A percentile compares a stretch with the other conserved stretches of the same genome.
Evolutionary conservation across 768 basidiomycete genomes (phyloP).

Genomic region (Plicaturopsis crispa): DNA sequence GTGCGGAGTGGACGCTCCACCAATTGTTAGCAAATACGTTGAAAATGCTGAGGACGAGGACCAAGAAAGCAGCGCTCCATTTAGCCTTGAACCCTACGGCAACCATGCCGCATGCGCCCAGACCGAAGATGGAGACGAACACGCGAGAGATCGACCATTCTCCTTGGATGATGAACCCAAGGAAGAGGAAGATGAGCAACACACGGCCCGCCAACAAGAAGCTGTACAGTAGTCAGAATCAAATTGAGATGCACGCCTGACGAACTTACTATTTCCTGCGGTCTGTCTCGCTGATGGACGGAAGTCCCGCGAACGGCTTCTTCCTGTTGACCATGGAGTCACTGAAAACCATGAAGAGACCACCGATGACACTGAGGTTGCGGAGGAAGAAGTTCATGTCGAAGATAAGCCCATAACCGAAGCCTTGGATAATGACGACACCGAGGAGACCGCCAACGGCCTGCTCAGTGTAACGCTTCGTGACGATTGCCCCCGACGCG

Average conservation of each 20-base stretch:
- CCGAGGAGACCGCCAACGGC: slow-evolving; percentile 84
- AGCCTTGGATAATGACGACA: slow-evolving; percentile 92
- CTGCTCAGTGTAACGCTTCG: slow-evolving; percentile 81
- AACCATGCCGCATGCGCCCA: slow-evolving; percentile 92
- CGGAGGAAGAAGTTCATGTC: slow-evolving; percentile 99
- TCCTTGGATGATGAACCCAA: slow-evolving; percentile 94
- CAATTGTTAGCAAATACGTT: slow-evolving; percentile 99
- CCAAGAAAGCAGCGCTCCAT: slow-evolving; percentile 95
- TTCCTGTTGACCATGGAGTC: slow-evolving; percentile 89
- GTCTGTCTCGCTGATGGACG: slow-evolving; percentile 87
- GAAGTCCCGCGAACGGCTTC: slow-evolving; percentile 85
- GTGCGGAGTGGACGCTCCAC: slow-evolving; percentile 89
- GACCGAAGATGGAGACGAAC: slow-evolving; percentile 82
- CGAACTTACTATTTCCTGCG: slow-evolving; percentile 90
- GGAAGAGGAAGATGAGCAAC: slow-evolving; percentile 97
- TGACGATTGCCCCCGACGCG: slow-evolving; percentile 80
- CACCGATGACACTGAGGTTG: slow-evolving; percentile 95
- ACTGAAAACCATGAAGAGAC: slow-evolving; percentile 98
- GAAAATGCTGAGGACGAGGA: slow-evolving; percentile 85
- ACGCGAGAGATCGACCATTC: slow-evolving; percentile 83
- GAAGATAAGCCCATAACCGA: slow-evolving; percentile 98
- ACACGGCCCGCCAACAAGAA: slow-evolving; percentile 97
- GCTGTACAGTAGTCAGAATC: slow-evolving; percentile 31
- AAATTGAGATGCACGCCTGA: background rate
- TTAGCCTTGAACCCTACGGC: slow-evolving; percentile 99